Evolutionary conservation across 352 stramenopile genomes (phyloP).

Genomic region (Phytophthora europaea): DNA sequence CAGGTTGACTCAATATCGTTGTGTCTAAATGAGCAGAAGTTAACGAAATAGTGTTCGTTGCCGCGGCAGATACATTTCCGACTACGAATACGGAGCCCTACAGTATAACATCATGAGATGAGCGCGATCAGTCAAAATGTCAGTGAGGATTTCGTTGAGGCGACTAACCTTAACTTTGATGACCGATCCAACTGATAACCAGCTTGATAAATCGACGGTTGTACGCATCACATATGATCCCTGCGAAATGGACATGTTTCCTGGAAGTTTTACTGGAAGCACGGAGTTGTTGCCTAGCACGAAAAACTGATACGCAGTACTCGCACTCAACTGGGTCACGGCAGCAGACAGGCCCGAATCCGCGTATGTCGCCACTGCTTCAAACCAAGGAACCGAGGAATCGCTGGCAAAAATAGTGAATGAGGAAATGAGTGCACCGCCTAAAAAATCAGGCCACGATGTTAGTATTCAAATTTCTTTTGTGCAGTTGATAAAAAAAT

Average conservation of each 20-base stretch:
- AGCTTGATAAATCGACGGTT: conserved; percentile 47
- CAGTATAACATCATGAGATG: not conserved
- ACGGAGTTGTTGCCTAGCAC: conserved; percentile 56
- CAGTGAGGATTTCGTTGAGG: not conserved
- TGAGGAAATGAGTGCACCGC: conserved; percentile 41
- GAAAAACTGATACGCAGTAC: conserved; percentile 59
- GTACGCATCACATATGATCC: conserved; percentile 45
- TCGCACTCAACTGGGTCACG: conserved; percentile 47
- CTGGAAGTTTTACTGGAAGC: conserved; percentile 22
- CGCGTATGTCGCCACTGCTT: conserved; percentile 19
- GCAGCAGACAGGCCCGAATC: conserved; percentile 14
- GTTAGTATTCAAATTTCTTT: not conserved
- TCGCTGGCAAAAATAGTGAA: conserved; percentile 55
- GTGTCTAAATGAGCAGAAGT: conserved; percentile 26
- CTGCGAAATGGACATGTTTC: conserved; percentile 47
- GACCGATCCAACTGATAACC: conserved; percentile 45
- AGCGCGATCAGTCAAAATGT: not conserved
- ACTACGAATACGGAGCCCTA: conserved; percentile 48
- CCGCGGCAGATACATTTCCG: conserved; percentile 44
- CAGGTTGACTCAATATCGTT: conserved; percentile 40
- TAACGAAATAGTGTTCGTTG: conserved; percentile 44
- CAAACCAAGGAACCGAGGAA: conserved; percentile 36
- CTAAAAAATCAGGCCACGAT: conserved; percentile 16
- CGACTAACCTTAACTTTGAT: conserved; percentile 42
- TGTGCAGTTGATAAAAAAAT: not conserved